Evolutionary conservation across 345 rosid species (phyloP).

Genomic region (Moricandia moricandioides): DNA sequence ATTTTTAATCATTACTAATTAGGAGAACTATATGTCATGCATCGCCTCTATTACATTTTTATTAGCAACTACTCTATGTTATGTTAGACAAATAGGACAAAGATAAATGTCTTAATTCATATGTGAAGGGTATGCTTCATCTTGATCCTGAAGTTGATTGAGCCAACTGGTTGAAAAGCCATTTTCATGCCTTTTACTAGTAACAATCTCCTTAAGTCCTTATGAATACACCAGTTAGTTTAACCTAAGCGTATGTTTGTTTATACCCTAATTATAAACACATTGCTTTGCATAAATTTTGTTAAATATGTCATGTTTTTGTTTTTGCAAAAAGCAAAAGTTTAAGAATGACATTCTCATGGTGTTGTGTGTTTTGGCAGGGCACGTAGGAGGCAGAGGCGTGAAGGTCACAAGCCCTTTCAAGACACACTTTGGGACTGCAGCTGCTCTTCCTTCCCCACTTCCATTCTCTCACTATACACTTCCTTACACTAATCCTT

Average conservation of each 20-base stretch:
- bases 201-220: neutral
- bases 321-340: neutral
- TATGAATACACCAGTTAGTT: neutral
- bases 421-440: slow-evolving; percentile 70
- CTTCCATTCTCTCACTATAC: slow-evolving; percentile 88
- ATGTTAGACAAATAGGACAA: neutral
- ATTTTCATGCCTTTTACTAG: neutral
- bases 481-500: slow-evolving; percentile 67
- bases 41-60: neutral
- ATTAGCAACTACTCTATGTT: neutral
- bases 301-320: neutral
- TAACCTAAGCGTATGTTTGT: neutral
- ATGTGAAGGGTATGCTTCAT: neutral
- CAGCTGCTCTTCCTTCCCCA: slow-evolving; percentile 72
- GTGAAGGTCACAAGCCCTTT: slow-evolving; percentile 67
- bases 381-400: slow-evolving; percentile 54
- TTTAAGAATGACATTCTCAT: neutral
- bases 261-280: neutral
- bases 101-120: neutral
- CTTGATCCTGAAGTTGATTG: neutral
- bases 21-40: neutral
- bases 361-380: slow-evolving; percentile 35
- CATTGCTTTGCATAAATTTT: neutral
- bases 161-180: neutral
- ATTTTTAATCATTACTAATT: neutral